Evolutionary conservation across 164 flowering plant species (phyloP), one percentile per base, ranked within the genome.

Genomic region (Vitis rupestris): DNA sequence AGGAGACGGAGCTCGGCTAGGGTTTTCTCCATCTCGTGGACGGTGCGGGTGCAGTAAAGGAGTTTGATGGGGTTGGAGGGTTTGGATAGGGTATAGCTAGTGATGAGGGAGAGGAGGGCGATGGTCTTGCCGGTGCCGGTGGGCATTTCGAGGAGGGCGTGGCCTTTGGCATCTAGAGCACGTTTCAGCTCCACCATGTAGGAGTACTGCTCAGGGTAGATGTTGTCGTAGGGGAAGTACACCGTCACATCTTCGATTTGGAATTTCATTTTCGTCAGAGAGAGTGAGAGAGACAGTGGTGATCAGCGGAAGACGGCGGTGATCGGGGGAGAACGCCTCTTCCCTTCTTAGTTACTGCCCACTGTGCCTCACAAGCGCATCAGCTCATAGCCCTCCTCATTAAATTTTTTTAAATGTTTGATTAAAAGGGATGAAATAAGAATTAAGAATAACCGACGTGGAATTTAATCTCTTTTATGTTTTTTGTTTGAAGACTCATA

Each of bases 11-110:
- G 86, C 79, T 96, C 99, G 51, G 94, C 91, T 10, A 96, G 86
- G 71, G 98, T 92, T 76, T 96, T 96, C 86, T 96, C 99, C 99
- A 96, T 96, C 80, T 96, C 99, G 75, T 96, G 99, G 31, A 96
- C 99, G 10, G 99, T 93, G 65, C 98, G 94, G n/a, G 99, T 96
- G 81, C 99, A 96, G 88, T 96, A 96, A 66, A 96, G 70, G 68
- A 96, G 96, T 76, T 90, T 93, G 49, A 86, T 62, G 0, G 95
- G 90, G 64, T 73, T 76, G 12, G 87, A 75, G 51, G 95, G 90
- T 48, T 87, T 87, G 58, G 90, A 82, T 56, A 93, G 88, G 6
- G 83, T 57, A 80, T 96, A 96, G 70, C 87, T 79, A 50, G 94
- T 89, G 82, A 93, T 93, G 63, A 96, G 86, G 7, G 99, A 90